Evolutionary conservation across 495 filamentous ascomycete species (phyloP), one percentile per base, ranked within the genome.

Genomic region (Achaetomiella virescens): DNA sequence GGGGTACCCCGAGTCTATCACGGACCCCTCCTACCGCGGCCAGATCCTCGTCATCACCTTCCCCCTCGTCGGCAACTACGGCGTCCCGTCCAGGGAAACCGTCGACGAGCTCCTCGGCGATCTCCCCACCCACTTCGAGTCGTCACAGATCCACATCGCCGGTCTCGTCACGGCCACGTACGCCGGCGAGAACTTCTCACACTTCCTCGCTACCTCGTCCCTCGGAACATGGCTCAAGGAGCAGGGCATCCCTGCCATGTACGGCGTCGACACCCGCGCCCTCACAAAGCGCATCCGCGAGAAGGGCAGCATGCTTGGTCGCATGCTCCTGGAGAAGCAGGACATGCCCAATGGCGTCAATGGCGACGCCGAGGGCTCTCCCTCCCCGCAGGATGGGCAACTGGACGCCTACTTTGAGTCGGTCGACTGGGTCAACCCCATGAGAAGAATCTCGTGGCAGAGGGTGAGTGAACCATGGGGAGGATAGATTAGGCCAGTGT

Each of bases 11-110:
- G 93, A 98, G 76, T 96, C 92, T 38, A 82, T 99, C 82, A 97
- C 93, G 67, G 95, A 97, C 66, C 95, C 93, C 38, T 97, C 93
- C 29, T 99, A 99, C 80, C 91, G 95, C 64, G 95, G 95, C 41
- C 95, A 99, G 77, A 97, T 97, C 57, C 77, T 96, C 63, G 92
- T 97, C 67, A 96, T 99, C 80, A 99, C 93, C 48, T 90, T 95
- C 70, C 93, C 93, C 20, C 75, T 99, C 59, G 96, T 99, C 70
- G 93, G 93, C 58, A 99, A 99, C 78, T 98, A 98, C 73, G 93
- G 89, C 58, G 93, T 97, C 11, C 93, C 93, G 22, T 88, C 89
- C 1, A 79, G 91, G 58, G 86, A 93, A 31, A 81, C 84, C 38
- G 80, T 84, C 71, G 91, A 96, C 66, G 81, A 87, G 61, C 75